phyloP scores from a whole-genome alignment of 257 asterid genomes.

The Ilex asprella region DNA sequence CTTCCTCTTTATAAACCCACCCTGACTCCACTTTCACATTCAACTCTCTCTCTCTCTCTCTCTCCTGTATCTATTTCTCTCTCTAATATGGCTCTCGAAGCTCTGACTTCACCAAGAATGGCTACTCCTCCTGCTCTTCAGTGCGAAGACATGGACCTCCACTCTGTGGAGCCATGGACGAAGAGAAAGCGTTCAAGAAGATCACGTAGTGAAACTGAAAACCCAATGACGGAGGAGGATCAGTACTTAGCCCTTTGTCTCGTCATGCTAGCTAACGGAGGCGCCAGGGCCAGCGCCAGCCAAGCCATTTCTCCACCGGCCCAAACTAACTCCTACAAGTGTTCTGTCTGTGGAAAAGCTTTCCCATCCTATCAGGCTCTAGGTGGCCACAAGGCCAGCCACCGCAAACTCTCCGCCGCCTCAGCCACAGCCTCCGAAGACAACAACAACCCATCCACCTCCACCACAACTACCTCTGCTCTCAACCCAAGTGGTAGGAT shows the following conservation, averaged over 20 bases:
- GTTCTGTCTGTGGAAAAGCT: slow-evolving; percentile 53
- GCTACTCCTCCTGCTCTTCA: slow-evolving; percentile 17
- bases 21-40: slow-evolving; percentile 16
- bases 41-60: slow-evolving; percentile 17
- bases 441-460: slow-evolving; percentile 15
- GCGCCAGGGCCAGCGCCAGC: background rate
- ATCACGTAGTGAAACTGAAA: slow-evolving; percentile 2
- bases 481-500: slow-evolving; percentile 54
- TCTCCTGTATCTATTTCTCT: background rate
- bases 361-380: slow-evolving; percentile 75
- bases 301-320: background rate
- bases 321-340: slow-evolving; percentile 28
- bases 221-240: slow-evolving; percentile 26
- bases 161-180: slow-evolving; percentile 17
- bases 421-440: slow-evolving; percentile 19
- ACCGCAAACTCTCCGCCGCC: slow-evolving; percentile 34
- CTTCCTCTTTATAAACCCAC: slow-evolving; percentile 9
- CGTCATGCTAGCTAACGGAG: slow-evolving; percentile 53
- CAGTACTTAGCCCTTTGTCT: slow-evolving; percentile 65
- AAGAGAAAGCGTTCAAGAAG: slow-evolving; percentile 53
- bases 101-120: slow-evolving; percentile 32
- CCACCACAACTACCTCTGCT: slow-evolving; percentile 19
- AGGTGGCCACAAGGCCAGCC: slow-evolving; percentile 99
- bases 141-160: slow-evolving; percentile 11
- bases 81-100: slow-evolving; percentile 51